Base-by-base conservation (phyloP, 2,329 filamentous ascomycete genomes). In the Curvularia sp. region DNA sequence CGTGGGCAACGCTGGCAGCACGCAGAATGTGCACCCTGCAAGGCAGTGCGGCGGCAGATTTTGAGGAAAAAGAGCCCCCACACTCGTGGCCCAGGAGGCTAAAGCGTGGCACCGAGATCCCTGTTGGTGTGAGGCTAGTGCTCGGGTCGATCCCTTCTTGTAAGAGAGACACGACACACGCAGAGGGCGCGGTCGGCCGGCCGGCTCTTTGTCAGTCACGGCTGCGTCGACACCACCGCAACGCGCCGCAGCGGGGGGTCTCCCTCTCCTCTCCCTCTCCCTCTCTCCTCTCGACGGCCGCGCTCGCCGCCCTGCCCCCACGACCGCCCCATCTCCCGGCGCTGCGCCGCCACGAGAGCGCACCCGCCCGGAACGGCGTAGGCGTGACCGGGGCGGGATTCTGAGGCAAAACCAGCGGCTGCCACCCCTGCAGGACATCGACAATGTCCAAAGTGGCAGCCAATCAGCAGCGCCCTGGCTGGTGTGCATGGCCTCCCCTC, bases 391-490 rank as follows among this genome's bases (percentile, higher is more conserved):
- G 61, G 58, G 57, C 53, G 50, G 53, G 39, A 63, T 62, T 58
- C 62, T 62, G 60, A 62, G 50, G 61, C 57, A 58, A 57, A 53
- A 55, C 54, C 59, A 62, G 61, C 62, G 51, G 62, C 53, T 53
- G 54, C 33, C 56, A 42, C 56, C 59, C 62, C 59, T 62, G 56
- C 53, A 49, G 38, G 49, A 39, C 48, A 53, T 51, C 58, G 54
- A 49, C 43, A 58, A 63, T 64, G 57, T 64, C 52, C 54, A 64
- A 64, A 46, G 58, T 41, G 43, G 18, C 47, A n/a, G 6, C 62
- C 63, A 65, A 65, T 65, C 58, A 65, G n/a, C 18, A 33, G 18
- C 52, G 18, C 15, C 13, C 49, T 30, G 31, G 39, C 55, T 46
- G 24, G 59, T 49, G 38, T 58, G 24, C 28, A 63, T 44, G 55